phyloP scores from a whole-genome alignment of 345 rosid species.

The Zanthoxylum bungeanum region DNA sequence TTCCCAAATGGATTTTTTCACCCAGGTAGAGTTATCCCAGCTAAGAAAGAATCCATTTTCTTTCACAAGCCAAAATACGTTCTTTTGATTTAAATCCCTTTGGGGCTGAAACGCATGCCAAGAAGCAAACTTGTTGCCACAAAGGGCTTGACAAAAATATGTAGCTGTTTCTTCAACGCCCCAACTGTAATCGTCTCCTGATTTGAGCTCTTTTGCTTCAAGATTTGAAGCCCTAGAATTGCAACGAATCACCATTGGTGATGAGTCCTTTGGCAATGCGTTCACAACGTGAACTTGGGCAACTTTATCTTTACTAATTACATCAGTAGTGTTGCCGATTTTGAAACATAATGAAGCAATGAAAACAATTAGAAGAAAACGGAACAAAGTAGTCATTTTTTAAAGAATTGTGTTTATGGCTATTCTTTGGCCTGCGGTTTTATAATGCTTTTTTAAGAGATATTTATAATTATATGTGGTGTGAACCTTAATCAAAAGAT shows the following conservation, averaged over 20 bases:
- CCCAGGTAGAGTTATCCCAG: conserved; percentile 29
- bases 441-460: not conserved
- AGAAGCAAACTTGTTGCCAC: conserved; percentile 1
- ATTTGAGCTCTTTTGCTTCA: not conserved
- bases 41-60: conserved; percentile 20
- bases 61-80: conserved; percentile 23
- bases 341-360: not conserved
- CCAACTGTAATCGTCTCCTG: conserved; percentile 14
- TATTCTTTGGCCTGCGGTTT: not conserved
- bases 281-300: conserved; percentile 7
- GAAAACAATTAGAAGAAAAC: not conserved
- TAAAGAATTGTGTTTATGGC: not conserved
- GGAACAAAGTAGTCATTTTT: not conserved
- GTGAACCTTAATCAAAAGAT: not conserved
- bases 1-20: conserved; percentile 20
- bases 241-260: conserved; percentile 8
- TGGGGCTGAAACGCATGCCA: conserved; percentile 24
- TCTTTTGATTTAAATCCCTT: conserved; percentile 8
- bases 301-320: not conserved
- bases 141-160: conserved; percentile 7
- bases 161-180: not conserved
- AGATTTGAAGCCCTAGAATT: not conserved
- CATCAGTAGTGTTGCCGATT: not conserved
- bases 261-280: conserved; percentile 1
- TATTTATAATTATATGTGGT: not conserved